Evolutionary conservation across 345 rosid genomes (phyloP).

Genomic region (Aethionema arabicum): DNA sequence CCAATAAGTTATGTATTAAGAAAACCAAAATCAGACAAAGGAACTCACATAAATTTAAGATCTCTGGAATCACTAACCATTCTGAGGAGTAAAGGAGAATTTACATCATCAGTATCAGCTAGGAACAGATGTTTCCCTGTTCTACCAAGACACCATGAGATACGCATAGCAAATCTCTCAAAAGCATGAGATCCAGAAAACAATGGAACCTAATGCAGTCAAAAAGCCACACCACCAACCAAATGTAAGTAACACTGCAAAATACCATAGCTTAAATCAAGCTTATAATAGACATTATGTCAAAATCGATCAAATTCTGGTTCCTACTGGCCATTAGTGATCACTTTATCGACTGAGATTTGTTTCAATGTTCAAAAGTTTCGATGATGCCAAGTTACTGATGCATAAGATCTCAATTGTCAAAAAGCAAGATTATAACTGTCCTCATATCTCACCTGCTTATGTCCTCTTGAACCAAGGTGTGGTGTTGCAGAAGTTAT

Average conservation of each 20-base stretch:
- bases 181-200: conserved; percentile 61
- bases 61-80: conserved; percentile 66
- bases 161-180: conserved; percentile 59
- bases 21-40: conserved; percentile 4
- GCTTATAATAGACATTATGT: conserved; percentile 8
- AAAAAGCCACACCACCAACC: conserved; percentile 11
- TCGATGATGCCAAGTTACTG: not conserved
- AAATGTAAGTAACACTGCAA: not conserved
- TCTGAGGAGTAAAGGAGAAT: conserved; percentile 73
- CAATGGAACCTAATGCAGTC: conserved; percentile 57
- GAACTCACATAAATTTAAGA: conserved; percentile 80
- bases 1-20: not conserved
- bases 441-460: conserved; percentile 53
- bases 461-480: conserved; percentile 87
- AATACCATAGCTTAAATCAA: not conserved
- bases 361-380: not conserved
- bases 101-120: conserved; percentile 55
- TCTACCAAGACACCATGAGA: conserved; percentile 71
- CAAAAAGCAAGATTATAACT: conserved; percentile 1
- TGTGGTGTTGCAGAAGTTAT: conserved; percentile 87
- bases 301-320: not conserved
- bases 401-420: conserved; percentile 5
- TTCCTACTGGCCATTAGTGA: not conserved
- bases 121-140: conserved; percentile 83
- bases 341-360: not conserved